Evolutionary conservation across 768 basidiomycete species (phyloP).

Genomic region (Paxillus ammoniavirescens): DNA sequence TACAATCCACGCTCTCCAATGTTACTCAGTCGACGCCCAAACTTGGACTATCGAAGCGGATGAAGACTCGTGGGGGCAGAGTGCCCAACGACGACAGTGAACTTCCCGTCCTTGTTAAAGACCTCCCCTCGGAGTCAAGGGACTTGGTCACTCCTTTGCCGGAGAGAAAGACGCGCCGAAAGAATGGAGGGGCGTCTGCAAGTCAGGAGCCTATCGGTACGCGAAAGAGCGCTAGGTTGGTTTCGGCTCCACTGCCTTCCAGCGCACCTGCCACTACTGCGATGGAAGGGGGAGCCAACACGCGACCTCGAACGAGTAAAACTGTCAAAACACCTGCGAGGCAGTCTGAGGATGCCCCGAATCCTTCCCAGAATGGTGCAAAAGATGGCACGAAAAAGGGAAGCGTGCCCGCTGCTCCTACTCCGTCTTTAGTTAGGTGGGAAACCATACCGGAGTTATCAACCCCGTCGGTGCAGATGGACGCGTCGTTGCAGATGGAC

Average conservation of each 20-base stretch:
- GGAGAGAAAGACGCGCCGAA: constrained; percentile 17
- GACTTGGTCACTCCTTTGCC: constrained; percentile 21
- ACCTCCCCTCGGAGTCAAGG: constrained; percentile 16
- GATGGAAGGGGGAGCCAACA: constrained; percentile 4
- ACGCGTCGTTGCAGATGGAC: constrained; percentile 26
- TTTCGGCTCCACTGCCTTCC: constrained; percentile 3
- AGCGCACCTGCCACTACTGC: constrained; percentile 7
- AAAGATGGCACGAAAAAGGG: neutral
- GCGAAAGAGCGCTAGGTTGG: constrained; percentile 20
- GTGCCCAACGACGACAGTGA: constrained; percentile 24
- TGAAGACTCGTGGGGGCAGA: constrained; percentile 41
- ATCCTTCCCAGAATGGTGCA: neutral
- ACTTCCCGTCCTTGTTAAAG: constrained; percentile 20
- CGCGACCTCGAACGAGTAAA: neutral
- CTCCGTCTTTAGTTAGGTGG: constrained; percentile 25
- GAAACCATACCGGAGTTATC: constrained; percentile 25
- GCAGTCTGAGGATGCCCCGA: neutral
- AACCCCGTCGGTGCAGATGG: constrained; percentile 18
- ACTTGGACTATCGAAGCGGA: constrained; percentile 37
- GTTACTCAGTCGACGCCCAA: constrained; percentile 22
- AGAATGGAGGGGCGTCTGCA: constrained; percentile 13
- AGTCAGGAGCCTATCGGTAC: constrained; percentile 22
- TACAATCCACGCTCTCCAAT: neutral
- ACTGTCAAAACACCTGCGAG: constrained; percentile 14
- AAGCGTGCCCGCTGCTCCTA: neutral